A percentile compares a stretch with the other conserved stretches of the same genome.
Conservation (phyloP, 2,329 filamentous ascomycete species). For the Trichoderma sp. region DNA sequence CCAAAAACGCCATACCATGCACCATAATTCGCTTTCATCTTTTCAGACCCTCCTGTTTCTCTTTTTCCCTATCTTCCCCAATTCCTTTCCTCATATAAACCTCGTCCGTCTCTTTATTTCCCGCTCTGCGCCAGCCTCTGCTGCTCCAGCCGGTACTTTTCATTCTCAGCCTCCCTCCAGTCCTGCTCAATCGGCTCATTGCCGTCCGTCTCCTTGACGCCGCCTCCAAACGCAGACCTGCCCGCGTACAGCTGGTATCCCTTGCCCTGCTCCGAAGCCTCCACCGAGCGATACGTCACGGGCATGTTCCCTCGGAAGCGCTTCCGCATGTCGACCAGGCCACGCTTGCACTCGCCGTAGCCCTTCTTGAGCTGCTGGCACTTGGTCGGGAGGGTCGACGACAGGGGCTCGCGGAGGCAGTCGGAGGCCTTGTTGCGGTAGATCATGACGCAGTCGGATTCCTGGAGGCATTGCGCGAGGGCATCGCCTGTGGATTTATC, state of each 20-base stretch:
- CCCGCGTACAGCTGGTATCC: constrained; percentile 78
- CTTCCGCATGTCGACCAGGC: constrained; percentile 98
- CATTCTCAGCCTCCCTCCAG: constrained; percentile 64
- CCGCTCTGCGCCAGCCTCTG: constrained; percentile 25
- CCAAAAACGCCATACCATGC: constrained; percentile 13
- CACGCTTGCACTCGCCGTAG: constrained; percentile 92
- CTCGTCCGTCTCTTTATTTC: not conserved
- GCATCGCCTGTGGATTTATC: constrained; percentile 66
- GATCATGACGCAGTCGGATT: constrained; percentile 95
- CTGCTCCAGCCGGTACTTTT: constrained; percentile 48
- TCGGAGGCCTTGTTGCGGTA: constrained; percentile 82
- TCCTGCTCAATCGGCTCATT: constrained; percentile 61
- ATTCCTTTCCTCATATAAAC: no score
- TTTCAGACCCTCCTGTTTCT: not conserved
- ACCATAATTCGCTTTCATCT: not conserved
- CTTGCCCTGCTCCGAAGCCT: constrained; percentile 46
- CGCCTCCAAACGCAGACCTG: constrained; percentile 63
- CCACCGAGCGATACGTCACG: constrained; percentile 61
- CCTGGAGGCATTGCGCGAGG: constrained; percentile 89
- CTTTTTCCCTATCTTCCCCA: not conserved
- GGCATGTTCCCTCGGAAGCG: constrained; percentile 93
- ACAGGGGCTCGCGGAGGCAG: constrained; percentile 79
- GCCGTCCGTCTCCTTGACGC: constrained; percentile 64
- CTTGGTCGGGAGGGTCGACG: constrained; percentile 76
- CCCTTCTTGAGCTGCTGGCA: constrained; percentile 93